A percentile compares a stretch with the other conserved stretches of the same genome.
Conservation (phyloP, 495 filamentous ascomycete species). For the Penicillium steckii region DNA sequence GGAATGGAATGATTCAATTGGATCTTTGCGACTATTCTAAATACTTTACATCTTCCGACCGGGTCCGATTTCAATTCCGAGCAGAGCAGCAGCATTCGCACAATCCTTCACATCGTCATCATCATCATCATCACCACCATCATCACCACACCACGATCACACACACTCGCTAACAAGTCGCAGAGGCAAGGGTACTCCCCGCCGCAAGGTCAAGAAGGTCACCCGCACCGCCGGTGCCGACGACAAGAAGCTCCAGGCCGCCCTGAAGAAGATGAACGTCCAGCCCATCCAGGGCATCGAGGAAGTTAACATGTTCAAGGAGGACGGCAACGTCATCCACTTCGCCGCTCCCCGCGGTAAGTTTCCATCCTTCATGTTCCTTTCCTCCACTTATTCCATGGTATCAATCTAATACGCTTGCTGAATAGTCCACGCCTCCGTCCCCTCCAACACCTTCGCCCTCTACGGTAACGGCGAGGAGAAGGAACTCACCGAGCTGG, state of each 20-base stretch:
- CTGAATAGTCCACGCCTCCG: constrained; percentile 82
- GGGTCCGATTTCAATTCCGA: too few species aligned
- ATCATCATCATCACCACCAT: neutral
- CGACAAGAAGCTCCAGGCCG: constrained; percentile 98
- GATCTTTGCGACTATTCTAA: too few species aligned
- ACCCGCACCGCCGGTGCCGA: constrained; percentile 86
- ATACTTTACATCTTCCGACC: too few species aligned
- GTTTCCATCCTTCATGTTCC: constrained; percentile 8
- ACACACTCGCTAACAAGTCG: constrained; percentile 14
- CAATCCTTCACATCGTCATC: too few species aligned
- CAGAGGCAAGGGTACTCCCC: constrained; percentile 97
- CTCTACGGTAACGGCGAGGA: constrained; percentile 99
- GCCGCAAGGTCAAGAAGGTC: constrained; percentile 97
- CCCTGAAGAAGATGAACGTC: constrained; percentile 93
- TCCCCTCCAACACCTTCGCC: constrained; percentile 97
- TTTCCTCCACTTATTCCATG: neutral
- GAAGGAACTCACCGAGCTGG: constrained; percentile 99
- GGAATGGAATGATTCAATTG: too few species aligned
- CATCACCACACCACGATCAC: constrained; percentile 1
- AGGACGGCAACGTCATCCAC: constrained; percentile 99
- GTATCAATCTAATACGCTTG: neutral
- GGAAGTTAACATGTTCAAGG: constrained; percentile 99
- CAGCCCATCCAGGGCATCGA: constrained; percentile 98
- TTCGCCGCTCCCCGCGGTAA: constrained; percentile 94
- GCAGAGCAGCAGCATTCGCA: neutral